These are phyloP conservation scores for Elsinoe necatrix DNA, from an alignment of 2,329 filamentous ascomycete species.

Conservation along the genomic window DNA sequence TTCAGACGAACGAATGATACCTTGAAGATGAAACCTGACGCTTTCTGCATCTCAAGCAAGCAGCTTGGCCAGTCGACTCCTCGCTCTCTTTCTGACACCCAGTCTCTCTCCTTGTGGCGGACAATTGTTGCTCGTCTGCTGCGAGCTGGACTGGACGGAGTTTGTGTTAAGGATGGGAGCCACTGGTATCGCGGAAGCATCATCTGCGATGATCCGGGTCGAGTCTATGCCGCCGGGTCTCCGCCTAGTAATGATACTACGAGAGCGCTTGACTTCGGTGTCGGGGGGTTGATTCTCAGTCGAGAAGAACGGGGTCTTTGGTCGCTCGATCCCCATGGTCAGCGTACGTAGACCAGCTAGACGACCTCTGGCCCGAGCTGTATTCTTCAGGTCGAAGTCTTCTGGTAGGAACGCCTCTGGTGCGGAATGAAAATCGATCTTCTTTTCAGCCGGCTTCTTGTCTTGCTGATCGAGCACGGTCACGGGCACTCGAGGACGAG, in stretches of 20 bases:
- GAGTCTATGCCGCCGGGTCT: background rate
- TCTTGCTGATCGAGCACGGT: conserved; percentile 17
- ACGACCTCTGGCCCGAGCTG: conserved; percentile 15
- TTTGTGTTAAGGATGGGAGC: background rate
- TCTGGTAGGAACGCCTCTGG: conserved; percentile 41
- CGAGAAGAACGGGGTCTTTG: conserved; percentile 18
- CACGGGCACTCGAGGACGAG: background rate
- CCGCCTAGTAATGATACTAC: conserved; percentile 12
- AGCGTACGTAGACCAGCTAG: conserved; percentile 16
- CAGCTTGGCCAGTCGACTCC: conserved; percentile 7
- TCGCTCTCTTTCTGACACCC: conserved; percentile 11
- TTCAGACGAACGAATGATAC: background rate
- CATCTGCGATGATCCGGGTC: background rate
- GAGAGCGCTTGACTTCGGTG: conserved; percentile 15
- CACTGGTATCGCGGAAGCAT: background rate
- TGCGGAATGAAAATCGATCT: conserved; percentile 41
- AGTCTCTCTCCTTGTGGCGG: background rate
- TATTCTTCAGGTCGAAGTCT: conserved; percentile 37
- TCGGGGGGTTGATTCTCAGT: background rate
- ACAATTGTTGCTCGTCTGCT: background rate
- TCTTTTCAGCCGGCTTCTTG: conserved; percentile 7
- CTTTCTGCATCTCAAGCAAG: background rate
- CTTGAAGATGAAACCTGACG: no score
- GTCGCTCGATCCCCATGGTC: conserved; percentile 17
- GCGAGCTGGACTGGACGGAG: background rate